phyloP scores from a whole-genome alignment of 805 yeast genomes.

The Candida easanensis region DNA sequence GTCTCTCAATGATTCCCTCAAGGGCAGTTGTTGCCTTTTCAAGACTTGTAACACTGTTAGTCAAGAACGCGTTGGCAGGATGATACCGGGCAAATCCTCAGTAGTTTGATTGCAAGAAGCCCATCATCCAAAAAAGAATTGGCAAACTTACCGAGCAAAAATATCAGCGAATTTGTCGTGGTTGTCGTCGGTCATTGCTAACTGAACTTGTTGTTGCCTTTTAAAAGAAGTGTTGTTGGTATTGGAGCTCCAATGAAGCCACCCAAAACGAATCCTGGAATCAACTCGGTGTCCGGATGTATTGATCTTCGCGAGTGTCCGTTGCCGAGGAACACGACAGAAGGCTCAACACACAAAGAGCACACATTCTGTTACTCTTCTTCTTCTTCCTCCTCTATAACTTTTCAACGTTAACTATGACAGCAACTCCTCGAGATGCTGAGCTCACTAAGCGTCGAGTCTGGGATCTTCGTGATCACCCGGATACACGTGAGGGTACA shows the following conservation, averaged over 20 bases:
- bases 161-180: conserved; percentile 20
- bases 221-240: no score
- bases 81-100: no score
- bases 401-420: no score
- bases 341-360: no score
- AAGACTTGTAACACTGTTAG: conserved; percentile 14
- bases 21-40: conserved; percentile 29
- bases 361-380: no score
- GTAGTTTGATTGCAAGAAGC: background rate
- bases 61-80: no score
- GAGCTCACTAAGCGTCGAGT: conserved; percentile 20
- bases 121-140: background rate
- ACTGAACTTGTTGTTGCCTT: background rate
- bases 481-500: conserved; percentile 32
- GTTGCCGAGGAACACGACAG: no score
- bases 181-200: conserved; percentile 13
- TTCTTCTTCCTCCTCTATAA: no score
- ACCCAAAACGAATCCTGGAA: no score
- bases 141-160: conserved; percentile 17
- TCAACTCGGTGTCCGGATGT: no score
- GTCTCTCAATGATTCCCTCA: conserved; percentile 25
- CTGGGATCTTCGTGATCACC: conserved; percentile 23
- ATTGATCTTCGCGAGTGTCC: no score
- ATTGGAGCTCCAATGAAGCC: no score
- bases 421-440: conserved; percentile 18